Evolutionary conservation across 495 filamentous ascomycete genomes (phyloP), one percentile per base, ranked within the genome.

Genomic region (Neurospora sp.): DNA sequence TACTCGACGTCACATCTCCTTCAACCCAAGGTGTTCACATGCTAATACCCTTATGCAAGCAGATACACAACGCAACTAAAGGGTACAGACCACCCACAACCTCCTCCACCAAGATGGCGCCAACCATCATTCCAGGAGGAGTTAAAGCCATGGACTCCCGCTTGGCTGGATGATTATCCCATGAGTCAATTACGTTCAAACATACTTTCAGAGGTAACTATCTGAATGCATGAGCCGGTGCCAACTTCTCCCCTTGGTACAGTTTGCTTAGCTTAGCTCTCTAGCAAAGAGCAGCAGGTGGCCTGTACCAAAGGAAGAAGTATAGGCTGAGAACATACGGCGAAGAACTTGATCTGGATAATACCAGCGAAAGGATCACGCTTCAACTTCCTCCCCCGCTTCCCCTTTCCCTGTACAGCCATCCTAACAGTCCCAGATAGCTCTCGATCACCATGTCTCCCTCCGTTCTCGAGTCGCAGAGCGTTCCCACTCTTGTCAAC

Each of bases 281-380:
- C 5, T 5, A 10, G 8, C 12, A 41, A 70, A 10, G 31, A 38
- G 70, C 40, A n/a, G 42, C 22, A 70, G 14, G 40, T 10, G 27
- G 27, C 69, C 27, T 22, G 68, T 41, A 45, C 8, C 5, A 27
- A 40, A 31, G 17, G 39, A 27, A 42, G 40, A 65, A 40, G 84
- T 85, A 6, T 87, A 87, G 83, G 85, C 93, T 96, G 93, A 97
- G 91, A 97, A 90, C 88, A 96, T 91, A 97, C 93, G 93, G 93
- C 90, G 84, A 78, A 79, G 81, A 94, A 97, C 93, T 95, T 96
- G 93, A 97, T 95, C 93, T 93, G 92, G 93, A 93, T 94, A 97
- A 96, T 95, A 91, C 93, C 92, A 93, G 93, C 93, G 93, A 92
- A 94, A 96, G 92, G 91, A 95, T 93, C 92, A 94, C 94, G 92